Evolutionary conservation across 2,329 filamentous ascomycete genomes (phyloP).

Genomic region (Xylaria digitata): DNA sequence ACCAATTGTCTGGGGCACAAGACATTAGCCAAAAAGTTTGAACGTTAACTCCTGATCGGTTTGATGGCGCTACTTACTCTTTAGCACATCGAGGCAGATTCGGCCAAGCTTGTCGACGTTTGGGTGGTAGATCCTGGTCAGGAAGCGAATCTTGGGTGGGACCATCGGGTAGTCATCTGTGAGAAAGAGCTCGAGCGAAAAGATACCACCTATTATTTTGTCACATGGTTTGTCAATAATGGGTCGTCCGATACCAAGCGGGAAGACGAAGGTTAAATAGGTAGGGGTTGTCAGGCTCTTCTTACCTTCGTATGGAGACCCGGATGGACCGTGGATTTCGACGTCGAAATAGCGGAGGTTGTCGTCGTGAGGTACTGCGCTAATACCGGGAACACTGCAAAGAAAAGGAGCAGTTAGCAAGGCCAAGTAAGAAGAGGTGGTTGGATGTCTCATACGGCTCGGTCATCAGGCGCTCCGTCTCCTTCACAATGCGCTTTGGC

Average conservation of each 20-base stretch:
- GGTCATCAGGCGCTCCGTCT: constrained; percentile 95
- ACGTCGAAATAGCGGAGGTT: constrained; percentile 99
- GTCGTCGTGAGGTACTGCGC: constrained; percentile 93
- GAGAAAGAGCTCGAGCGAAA: constrained; percentile 96
- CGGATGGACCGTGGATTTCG: constrained; percentile 89
- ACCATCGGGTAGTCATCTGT: constrained; percentile 99
- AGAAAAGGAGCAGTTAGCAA: constrained; percentile 22
- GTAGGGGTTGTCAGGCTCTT: constrained; percentile 29
- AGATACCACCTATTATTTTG: constrained; percentile 75
- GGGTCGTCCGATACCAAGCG: neutral
- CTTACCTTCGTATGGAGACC: constrained; percentile 94
- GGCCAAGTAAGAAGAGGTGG: neutral
- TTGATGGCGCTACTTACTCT: constrained; percentile 71
- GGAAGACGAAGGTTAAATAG: no score
- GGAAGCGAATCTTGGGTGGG: constrained; percentile 96
- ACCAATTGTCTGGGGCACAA: constrained; percentile 85
- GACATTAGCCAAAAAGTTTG: constrained; percentile 21
- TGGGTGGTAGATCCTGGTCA: constrained; percentile 99
- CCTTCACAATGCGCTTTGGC: constrained; percentile 97
- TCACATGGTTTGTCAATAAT: neutral
- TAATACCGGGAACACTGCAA: constrained; percentile 90
- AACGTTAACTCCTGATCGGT: neutral
- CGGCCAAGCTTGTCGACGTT: constrained; percentile 98
- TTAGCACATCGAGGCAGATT: constrained; percentile 96
- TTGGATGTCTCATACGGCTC: constrained; percentile 77